Evolutionary conservation across 2,329 filamentous ascomycete genomes (phyloP).

Genomic region (Xylogone sp.): DNA sequence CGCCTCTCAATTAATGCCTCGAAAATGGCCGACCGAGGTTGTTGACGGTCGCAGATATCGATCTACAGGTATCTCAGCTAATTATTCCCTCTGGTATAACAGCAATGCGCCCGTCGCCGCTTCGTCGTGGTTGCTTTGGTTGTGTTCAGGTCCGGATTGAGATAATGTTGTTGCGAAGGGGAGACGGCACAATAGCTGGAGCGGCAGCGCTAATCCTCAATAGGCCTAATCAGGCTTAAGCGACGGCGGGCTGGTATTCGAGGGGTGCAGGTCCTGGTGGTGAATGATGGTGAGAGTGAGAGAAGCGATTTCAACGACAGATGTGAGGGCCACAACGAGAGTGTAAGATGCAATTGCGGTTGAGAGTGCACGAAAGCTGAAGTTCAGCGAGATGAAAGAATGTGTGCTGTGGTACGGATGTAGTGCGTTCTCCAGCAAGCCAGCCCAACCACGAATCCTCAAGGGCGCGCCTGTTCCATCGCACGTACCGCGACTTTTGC

Average conservation of each 20-base stretch:
- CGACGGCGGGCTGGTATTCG: background rate
- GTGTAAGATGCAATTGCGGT: background rate
- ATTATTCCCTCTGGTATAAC: conserved; percentile 8
- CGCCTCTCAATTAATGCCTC: conserved; percentile 1
- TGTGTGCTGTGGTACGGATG: background rate
- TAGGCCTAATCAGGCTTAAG: background rate
- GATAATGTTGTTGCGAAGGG: conserved; percentile 1
- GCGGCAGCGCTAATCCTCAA: background rate
- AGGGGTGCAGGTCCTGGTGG: background rate
- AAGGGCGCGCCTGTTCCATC: conserved; percentile 17
- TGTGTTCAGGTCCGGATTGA: conserved; percentile 1
- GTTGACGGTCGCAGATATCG: conserved; percentile 11
- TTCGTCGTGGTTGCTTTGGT: conserved; percentile 7
- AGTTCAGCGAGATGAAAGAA: background rate
- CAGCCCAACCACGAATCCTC: conserved; percentile 2
- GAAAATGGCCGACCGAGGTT: conserved; percentile 3
- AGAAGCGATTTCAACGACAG: background rate
- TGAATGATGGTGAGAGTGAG: background rate
- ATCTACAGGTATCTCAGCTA: conserved; percentile 6
- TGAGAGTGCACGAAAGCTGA: background rate
- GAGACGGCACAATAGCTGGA: background rate
- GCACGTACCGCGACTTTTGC: conserved; percentile 17
- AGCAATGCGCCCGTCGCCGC: conserved; percentile 2
- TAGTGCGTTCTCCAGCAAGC: background rate
- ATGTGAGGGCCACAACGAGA: background rate